Evolutionary conservation across 2,329 filamentous ascomycete species (phyloP).

Genomic region (Pseudogymnoascus sp.): DNA sequence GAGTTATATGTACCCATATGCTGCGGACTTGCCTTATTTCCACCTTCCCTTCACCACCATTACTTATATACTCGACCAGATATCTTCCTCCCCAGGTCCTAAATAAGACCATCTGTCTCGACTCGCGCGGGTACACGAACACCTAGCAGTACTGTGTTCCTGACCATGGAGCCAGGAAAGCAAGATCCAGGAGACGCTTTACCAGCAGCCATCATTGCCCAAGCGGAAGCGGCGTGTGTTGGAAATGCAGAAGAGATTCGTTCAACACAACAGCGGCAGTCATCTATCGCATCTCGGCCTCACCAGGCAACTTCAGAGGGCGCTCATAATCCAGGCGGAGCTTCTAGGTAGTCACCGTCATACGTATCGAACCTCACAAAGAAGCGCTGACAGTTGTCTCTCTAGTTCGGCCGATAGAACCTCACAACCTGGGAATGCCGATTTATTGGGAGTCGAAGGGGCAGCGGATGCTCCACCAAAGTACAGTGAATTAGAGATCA

Average conservation of each 20-base stretch:
- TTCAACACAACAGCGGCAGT: background rate
- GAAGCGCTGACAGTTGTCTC: background rate
- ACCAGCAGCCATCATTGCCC: constrained; percentile 22
- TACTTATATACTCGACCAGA: background rate
- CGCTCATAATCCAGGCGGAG: background rate
- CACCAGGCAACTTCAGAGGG: background rate
- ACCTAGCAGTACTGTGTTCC: background rate
- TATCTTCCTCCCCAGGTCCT: background rate
- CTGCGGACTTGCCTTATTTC: background rate
- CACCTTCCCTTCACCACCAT: background rate
- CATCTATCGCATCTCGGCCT: background rate
- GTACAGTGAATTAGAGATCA: constrained; percentile 39
- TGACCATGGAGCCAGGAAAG: background rate
- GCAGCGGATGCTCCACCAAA: background rate
- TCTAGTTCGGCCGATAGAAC: background rate
- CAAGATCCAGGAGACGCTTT: constrained; percentile 10
- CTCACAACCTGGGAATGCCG: background rate
- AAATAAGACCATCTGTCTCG: background rate
- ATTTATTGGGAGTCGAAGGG: background rate
- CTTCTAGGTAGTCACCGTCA: background rate
- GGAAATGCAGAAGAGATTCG: constrained; percentile 19
- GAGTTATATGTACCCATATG: background rate
- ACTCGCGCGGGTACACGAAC: background rate
- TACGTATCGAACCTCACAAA: background rate
- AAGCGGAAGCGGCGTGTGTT: constrained; percentile 26